Evolutionary conservation across 441 rosid species (phyloP), one percentile per base, ranked within the genome.

Genomic region (Omphalea diandra): DNA sequence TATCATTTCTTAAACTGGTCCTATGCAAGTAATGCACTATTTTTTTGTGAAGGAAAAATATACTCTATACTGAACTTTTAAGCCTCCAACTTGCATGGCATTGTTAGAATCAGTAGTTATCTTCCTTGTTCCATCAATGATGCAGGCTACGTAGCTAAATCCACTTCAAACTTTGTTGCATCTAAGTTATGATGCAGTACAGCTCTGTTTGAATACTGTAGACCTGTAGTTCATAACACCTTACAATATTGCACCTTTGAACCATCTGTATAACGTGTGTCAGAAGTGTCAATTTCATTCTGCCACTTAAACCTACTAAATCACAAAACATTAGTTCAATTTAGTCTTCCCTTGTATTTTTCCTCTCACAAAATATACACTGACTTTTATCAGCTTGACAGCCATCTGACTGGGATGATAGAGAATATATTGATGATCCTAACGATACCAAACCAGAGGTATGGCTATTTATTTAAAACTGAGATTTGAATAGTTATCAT

Each of bases 401-500:
- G 98, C 97, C 92, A 22, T 87, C 83, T 62, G 95, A 88, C 70
- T 93, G 97, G 98, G 98, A 93, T 73, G 94, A 87, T 44, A 87
- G 88, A 75, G 98, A 93, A 72, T 90, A 86, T 77, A 86, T 93
- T 1, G 93, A 88, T 26, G 97, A 93, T 76, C 97, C 91, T 59
- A 74, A 83, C 55, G 88, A 78, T 77, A 84, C 79, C 67, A 88
- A 89, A 82, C 93, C 97, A 3, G 79, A 87, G 95, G 98, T 93
- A 79, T 63, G 35, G 47, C n/a, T 18, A 46, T 76, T 29, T 66
- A 2, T 12, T 18, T 11, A 38, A 57, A 7, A 4, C 1, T 14
- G 36, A 17, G 63, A 22, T n/a, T 11, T 40, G 38, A 41, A 41
- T 68, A 18, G 27, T 41, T n/a, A n/a, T n/a, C n/a, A n/a, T n/a